These are phyloP conservation scores for Candolleomyces efflorescens DNA, from an alignment of 768 basidiomycete species.

Conservation along the genomic window DNA sequence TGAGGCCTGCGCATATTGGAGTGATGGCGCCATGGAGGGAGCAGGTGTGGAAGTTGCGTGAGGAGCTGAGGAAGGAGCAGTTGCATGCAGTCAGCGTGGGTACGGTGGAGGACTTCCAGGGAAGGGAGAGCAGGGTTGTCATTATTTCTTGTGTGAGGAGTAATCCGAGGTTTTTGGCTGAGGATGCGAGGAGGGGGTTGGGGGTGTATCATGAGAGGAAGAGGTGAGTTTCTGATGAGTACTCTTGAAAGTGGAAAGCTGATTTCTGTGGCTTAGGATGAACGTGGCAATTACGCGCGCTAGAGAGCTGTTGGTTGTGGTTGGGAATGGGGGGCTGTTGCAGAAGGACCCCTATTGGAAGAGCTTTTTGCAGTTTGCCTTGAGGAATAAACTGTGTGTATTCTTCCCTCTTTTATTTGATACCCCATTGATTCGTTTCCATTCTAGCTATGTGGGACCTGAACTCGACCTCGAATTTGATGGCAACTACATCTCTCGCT, in stretches of 20 bases:
- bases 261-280: constrained; percentile 30
- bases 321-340: constrained; percentile 40
- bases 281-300: constrained; percentile 54
- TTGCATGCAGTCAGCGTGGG: constrained; percentile 45
- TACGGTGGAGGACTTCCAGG: constrained; percentile 53
- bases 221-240: constrained; percentile 25
- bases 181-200: constrained; percentile 41
- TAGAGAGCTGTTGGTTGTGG: constrained; percentile 45
- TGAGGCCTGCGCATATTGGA: constrained; percentile 39
- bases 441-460: constrained; percentile 41
- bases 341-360: constrained; percentile 48
- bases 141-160: constrained; percentile 49
- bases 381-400: constrained; percentile 43
- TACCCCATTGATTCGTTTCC: neutral
- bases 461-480: constrained; percentile 38
- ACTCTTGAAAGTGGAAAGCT: neutral
- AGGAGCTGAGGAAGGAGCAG: constrained; percentile 36
- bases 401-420: neutral
- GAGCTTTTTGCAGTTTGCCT: constrained; percentile 42
- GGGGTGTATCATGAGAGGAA: constrained; percentile 45
- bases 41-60: constrained; percentile 49
- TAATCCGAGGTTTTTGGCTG: constrained; percentile 41
- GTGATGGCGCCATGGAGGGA: constrained; percentile 52
- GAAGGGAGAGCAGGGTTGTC: constrained; percentile 46
- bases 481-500: constrained; percentile 46